phyloP scores from a whole-genome alignment of 805 yeast species.

The Hanseniaspora taiwanica region DNA sequence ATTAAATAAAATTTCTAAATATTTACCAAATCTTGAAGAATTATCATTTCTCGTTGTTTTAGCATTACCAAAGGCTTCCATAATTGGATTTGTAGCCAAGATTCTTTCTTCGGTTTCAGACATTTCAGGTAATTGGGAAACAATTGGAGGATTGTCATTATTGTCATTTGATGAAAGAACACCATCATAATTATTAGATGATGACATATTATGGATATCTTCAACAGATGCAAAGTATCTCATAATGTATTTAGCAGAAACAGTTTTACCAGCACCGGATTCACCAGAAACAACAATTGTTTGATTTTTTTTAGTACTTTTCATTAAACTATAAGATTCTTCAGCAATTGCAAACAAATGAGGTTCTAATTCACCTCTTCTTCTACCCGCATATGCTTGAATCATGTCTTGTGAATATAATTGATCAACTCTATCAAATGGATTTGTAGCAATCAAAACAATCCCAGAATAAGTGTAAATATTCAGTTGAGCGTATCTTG shows the following conservation, averaged over 20 bases:
- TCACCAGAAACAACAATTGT: conserved; percentile 96
- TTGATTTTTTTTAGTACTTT: conserved; percentile 70
- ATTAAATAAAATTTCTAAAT: conserved; percentile 81
- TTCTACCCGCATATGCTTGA: conserved; percentile 86
- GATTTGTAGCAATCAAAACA: conserved; percentile 91
- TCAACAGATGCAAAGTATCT: conserved; percentile 95
- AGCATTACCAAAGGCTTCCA: conserved; percentile 91
- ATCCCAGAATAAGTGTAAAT: conserved; percentile 95
- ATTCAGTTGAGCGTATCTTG: conserved; percentile 77
- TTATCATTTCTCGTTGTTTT: conserved; percentile 83
- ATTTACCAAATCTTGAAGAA: conserved; percentile 90
- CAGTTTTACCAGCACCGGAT: conserved; percentile 98
- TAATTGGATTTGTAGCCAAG: conserved; percentile 84
- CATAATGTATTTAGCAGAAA: conserved; percentile 93
- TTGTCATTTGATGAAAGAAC: no score
- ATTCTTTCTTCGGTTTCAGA: conserved; percentile 88
- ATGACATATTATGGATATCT: conserved; percentile 19
- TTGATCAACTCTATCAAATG: conserved; percentile 86
- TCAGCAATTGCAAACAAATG: conserved; percentile 96
- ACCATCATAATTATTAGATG: no score
- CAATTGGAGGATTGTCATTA: no score
- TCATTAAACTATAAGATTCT: conserved; percentile 93
- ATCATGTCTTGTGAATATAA: conserved; percentile 84
- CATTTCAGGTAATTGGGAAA: conserved; percentile 59
- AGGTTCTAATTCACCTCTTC: conserved; percentile 92